Base-by-base conservation (phyloP, 2,329 filamentous ascomycete species). In the Fusarium udum region DNA sequence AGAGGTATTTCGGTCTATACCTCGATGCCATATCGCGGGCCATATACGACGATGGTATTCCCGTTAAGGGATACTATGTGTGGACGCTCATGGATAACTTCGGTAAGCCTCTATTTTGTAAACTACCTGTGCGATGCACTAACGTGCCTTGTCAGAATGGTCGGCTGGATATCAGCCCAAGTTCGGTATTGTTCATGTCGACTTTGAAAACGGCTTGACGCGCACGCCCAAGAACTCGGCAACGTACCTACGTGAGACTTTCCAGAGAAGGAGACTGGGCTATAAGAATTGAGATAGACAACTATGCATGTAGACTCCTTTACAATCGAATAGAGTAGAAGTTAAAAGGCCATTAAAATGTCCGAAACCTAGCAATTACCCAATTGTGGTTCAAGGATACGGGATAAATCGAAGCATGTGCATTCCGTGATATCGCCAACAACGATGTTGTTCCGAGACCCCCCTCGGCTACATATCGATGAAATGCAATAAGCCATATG, bases 151-250 rank as follows among this genome's bases (percentile, higher is more conserved):
- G 7, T 14, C 11, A 61, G 58, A 61, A 64, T 80, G 82, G 83
- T 82, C 81, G 14, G 81, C 80, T 40, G 83, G 83, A 8, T 84
- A 80, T 51, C 80, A 79, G 3, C 80, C 81, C 26, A 76, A 82
- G 5, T 84, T 84, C 57, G 82, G 82, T 9, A 79, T 83, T 13
- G 81, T 80, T 1, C 83, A 79, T 66, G 79, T 82, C 5, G 79
- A 84, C 62, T 83, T 80, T 52, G 75, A 80, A 12, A 84, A 49
- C 26, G 43, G 80, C 4, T 51, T 82, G 31, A 78, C 82, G 61
- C 78, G 82, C 26, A 84, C 81, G 39, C 82, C 83, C 0, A 84
- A 84, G 70, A 77, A 78, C 48, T 82, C 80, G 2, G 80, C 81
- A 45, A 37, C 31, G 11, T 59, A 51, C 34, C 43, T 59, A 22